Percentiles rank a stretch among this genome's conserved stretches.
Evolutionary conservation across 2,329 filamentous ascomycete species (phyloP).

Genomic region (Ceratocystis cacaofunesta): DNA sequence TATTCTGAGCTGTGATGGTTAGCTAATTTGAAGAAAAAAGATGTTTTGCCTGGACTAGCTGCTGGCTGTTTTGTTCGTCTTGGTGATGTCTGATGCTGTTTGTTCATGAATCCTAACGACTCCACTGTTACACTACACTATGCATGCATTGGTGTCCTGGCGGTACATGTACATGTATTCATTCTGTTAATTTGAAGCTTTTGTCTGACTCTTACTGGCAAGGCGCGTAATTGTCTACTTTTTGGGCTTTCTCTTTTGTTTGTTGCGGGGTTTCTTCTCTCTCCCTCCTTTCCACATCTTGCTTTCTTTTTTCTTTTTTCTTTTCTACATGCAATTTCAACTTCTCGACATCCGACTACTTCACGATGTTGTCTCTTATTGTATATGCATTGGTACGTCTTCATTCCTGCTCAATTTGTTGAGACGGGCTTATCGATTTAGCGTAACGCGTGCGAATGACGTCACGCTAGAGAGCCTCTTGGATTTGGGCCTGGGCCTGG

Average conservation of each 20-base stretch:
- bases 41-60: not conserved
- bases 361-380: not conserved
- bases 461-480: not conserved
- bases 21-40: not conserved
- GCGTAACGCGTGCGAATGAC: not conserved
- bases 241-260: not conserved
- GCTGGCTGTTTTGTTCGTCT: not conserved
- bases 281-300: not conserved
- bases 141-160: not conserved
- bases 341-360: too few species aligned
- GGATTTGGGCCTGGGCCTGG: too few species aligned
- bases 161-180: too few species aligned
- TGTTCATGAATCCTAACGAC: too few species aligned
- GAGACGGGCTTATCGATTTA: too few species aligned
- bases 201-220: too few species aligned
- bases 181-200: too few species aligned
- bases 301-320: not conserved
- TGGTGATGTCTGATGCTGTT: too few species aligned
- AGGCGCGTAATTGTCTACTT: too few species aligned
- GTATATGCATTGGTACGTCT: constrained; percentile 6
- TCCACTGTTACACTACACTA: too few species aligned
- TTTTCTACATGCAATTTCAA: not conserved
- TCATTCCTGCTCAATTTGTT: not conserved
- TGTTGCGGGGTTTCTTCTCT: not conserved
- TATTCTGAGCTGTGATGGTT: not conserved